Base-by-base conservation (phyloP, 805 yeast species). In the Yarrowia phangngaensis region DNA sequence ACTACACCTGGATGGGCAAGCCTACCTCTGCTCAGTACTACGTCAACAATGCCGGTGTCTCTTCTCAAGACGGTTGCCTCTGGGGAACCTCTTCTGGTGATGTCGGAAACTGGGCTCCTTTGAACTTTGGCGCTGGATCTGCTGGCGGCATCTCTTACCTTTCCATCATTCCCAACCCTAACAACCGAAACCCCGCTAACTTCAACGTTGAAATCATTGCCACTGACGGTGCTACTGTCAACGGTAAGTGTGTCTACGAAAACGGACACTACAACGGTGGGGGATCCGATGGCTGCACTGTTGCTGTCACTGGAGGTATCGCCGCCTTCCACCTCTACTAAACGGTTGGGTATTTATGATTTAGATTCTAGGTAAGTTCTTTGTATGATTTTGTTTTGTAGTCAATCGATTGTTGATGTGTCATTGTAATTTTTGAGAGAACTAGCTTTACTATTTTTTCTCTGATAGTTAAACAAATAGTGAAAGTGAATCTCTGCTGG, bases 41-140 rank as follows among this genome's bases (percentile, higher is more conserved):
- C 70, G 97, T 90, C 56, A 90, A 90, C 80, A 79, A 90, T 63
- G 96, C 96, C 49, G 97, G 97, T 75, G 87, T 88, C 58, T 75
- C 86, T 48, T 74, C 73, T 63, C 83, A 82, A 66, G 92, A 89
- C 55, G 97, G 97, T 60, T 90, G 98, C 74, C 68, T 84, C 59
- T 90, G 98, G 98, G 95, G 97, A 66, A 65, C 78, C 48, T 60
- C 73, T 6, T 86, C 86, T 56, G 74, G 89, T 28, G 83, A 81
- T 60, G 69, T 84, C 56, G 98, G 98, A 72, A 90, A 90, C 84
- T 90, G 96, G 97, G 95, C 97, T 56, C 97, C 97, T 60, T 74
- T 90, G 58, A 85, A 82, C 70, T 74, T 92, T 60, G 98, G 98
- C 67, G 87, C 97, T 45, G 97, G 97, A 64, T 73, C 75, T 69